Conservation (phyloP, 1,284 basidiomycete species). For the Naganishia albida region DNA sequence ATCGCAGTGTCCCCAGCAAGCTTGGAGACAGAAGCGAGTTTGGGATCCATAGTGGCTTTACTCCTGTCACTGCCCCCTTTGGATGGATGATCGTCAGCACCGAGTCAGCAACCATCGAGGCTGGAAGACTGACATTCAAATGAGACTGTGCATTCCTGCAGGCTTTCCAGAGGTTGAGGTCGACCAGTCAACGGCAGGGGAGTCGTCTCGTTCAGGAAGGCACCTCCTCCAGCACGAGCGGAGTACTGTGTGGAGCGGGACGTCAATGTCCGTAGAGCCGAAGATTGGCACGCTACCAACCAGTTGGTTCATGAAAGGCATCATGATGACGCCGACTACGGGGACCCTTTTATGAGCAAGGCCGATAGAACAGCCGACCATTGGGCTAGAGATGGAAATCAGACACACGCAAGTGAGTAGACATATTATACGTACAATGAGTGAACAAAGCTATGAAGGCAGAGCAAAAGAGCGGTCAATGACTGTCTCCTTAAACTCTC, state of each 20-base stretch:
- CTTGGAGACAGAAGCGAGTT: conserved; percentile 68
- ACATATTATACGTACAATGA: conserved; percentile 39
- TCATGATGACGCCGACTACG: conserved; percentile 82
- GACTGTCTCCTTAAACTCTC: background rate
- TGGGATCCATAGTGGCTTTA: conserved; percentile 62
- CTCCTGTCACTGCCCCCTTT: conserved; percentile 79
- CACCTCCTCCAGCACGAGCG: conserved; percentile 73
- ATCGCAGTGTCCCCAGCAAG: conserved; percentile 71
- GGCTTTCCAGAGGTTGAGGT: conserved; percentile 69
- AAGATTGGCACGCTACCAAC: conserved; percentile 52
- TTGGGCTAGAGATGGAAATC: conserved; percentile 38
- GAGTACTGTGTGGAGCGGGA: conserved; percentile 63
- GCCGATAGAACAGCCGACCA: conserved; percentile 67
- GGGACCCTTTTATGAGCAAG: conserved; percentile 77
- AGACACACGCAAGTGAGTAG: conserved; percentile 11
- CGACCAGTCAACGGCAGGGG: conserved; percentile 71
- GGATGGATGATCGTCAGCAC: background rate
- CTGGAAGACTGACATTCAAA: conserved; percentile 64
- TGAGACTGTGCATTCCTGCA: conserved; percentile 78
- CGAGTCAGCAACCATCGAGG: background rate
- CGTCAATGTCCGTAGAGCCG: conserved; percentile 2
- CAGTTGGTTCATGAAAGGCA: conserved; percentile 82
- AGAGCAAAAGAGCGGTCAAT: conserved; percentile 13
- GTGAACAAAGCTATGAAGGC: conserved; percentile 48
- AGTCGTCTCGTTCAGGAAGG: conserved; percentile 66